Conservation (phyloP, 345 rosid genomes). For the Lepidium aucheri region DNA sequence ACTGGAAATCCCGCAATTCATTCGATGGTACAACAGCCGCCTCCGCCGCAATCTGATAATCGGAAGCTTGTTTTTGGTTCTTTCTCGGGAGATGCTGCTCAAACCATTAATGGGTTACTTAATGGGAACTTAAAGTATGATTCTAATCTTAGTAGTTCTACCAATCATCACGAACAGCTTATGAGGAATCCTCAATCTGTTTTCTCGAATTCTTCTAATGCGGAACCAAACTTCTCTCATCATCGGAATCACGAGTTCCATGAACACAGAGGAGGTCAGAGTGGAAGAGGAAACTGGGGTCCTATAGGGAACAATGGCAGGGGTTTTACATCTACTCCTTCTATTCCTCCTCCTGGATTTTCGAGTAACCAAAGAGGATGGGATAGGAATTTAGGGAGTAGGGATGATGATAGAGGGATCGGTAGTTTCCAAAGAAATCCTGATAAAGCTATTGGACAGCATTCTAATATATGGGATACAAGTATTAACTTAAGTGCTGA, state of each 20-base stretch:
- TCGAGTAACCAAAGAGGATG: slow-evolving; percentile 24
- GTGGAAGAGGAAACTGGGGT: slow-evolving; percentile 32
- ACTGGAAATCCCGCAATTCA: slow-evolving; percentile 26
- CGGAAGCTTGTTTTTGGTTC: slow-evolving; percentile 59
- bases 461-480: slow-evolving; percentile 23
- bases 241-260: slow-evolving; percentile 27
- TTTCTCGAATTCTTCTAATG: slow-evolving; percentile 17
- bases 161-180: slow-evolving; percentile 24
- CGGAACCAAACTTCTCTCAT: slow-evolving; percentile 19
- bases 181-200: slow-evolving; percentile 29
- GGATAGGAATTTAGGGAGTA: slow-evolving; percentile 26
- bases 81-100: slow-evolving; percentile 35
- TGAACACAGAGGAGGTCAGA: slow-evolving; percentile 26
- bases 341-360: slow-evolving; percentile 29
- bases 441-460: slow-evolving; percentile 24
- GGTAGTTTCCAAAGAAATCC: slow-evolving; percentile 28
- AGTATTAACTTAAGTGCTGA: slow-evolving; percentile 22
- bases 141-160: slow-evolving; percentile 20
- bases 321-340: slow-evolving; percentile 20
- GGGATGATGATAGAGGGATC: slow-evolving; percentile 13
- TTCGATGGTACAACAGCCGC: slow-evolving; percentile 21
- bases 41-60: slow-evolving; percentile 9
- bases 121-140: slow-evolving; percentile 26
- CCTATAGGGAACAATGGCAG: slow-evolving; percentile 30
- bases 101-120: slow-evolving; percentile 25